phyloP scores from a whole-genome alignment of 345 rosid genomes.

The Turnera subulata region DNA sequence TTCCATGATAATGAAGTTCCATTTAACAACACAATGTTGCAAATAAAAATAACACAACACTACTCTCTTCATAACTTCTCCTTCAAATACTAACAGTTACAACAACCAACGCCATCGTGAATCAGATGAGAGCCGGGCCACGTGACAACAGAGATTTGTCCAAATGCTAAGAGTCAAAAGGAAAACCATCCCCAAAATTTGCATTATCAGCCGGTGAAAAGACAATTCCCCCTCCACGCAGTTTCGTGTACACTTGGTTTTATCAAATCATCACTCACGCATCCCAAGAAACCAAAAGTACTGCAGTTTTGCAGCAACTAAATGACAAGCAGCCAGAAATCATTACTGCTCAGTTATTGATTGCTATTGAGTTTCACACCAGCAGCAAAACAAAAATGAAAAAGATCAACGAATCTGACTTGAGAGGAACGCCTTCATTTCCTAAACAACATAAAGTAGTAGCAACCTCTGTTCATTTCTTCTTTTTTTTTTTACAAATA shows the following conservation, averaged over 20 bases:
- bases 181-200: background rate
- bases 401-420: background rate
- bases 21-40: background rate
- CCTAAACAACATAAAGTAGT: background rate
- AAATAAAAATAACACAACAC: background rate
- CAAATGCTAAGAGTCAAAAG: background rate
- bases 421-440: too few relatives aligned
- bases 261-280: slow-evolving; percentile 7
- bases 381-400: background rate
- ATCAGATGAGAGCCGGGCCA: background rate
- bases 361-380: background rate
- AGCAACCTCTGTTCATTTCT: background rate
- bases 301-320: slow-evolving; percentile 1
- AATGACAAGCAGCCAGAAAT: slow-evolving; percentile 3
- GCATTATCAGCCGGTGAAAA: background rate
- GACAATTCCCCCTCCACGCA: background rate
- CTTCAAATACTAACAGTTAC: background rate
- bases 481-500: background rate
- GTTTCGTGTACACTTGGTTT: background rate
- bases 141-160: background rate
- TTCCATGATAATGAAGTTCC: background rate
- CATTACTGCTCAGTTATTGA: background rate
- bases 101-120: background rate
- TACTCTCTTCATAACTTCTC: background rate
- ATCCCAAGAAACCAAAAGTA: background rate